A percentile compares a stretch with the other conserved stretches of the same genome.
Evolutionary conservation across 805 yeast species (phyloP).

Genomic region (Alloascoidea hylecoeti): DNA sequence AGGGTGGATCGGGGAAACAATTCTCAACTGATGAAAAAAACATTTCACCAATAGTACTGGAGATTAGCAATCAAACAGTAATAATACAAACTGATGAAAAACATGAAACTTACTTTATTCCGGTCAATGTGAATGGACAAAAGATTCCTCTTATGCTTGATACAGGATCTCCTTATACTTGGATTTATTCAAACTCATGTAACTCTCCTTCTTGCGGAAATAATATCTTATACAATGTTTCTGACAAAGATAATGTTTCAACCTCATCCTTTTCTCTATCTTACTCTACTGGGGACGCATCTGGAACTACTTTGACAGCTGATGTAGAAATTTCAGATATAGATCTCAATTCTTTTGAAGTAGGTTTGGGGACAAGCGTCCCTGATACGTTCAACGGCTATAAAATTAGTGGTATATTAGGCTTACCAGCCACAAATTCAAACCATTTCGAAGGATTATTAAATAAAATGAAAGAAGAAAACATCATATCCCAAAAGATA

Average conservation of each 20-base stretch:
- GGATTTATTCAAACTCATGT: constrained; percentile 11
- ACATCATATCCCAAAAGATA: not conserved
- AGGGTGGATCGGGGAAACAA: no score
- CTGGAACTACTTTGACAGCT: not conserved
- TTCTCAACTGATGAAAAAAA: no score
- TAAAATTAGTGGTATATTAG: not conserved
- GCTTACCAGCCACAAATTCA: not conserved
- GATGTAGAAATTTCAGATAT: not conserved
- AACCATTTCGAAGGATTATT: not conserved
- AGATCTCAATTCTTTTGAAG: not conserved
- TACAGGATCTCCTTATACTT: constrained; percentile 17
- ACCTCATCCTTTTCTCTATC: not conserved
- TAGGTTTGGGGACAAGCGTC: not conserved
- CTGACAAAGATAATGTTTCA: not conserved
- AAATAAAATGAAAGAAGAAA: not conserved
- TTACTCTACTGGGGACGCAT: not conserved
- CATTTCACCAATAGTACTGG: no score
- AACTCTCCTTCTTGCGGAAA: not conserved
- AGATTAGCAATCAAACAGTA: no score
- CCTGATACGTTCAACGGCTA: constrained; percentile 1
- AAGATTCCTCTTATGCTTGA: constrained; percentile 6
- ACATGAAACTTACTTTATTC: not conserved
- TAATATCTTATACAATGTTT: not conserved
- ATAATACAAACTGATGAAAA: no score
- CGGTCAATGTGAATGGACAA: not conserved